These are phyloP conservation scores for Pisolithus microcarpus DNA, from an alignment of 768 basidiomycete genomes.

Conservation along the genomic window DNA sequence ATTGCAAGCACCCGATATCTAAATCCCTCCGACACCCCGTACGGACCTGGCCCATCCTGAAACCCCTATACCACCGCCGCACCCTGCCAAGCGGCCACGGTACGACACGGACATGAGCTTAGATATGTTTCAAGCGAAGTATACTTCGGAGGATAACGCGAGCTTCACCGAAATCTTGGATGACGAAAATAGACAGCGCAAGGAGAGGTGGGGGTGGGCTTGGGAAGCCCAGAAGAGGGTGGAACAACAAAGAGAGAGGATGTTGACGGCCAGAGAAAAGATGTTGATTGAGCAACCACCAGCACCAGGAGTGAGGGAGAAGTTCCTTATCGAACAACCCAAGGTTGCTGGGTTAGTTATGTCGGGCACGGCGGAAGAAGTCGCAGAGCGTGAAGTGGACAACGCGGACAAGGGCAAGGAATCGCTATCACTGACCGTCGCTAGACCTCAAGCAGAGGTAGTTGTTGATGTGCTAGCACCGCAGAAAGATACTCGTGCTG, in stretches of 20 bases:
- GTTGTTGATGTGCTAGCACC: conserved; percentile 71
- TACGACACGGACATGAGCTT: conserved; percentile 60
- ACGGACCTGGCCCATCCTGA: conserved; percentile 50
- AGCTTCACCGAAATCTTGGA: conserved; percentile 92
- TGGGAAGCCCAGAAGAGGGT: conserved; percentile 88
- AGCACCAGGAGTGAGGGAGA: conserved; percentile 60
- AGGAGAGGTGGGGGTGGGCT: conserved; percentile 85
- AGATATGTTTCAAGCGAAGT: conserved; percentile 83
- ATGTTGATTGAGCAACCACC: conserved; percentile 65
- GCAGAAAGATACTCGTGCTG: conserved; percentile 61
- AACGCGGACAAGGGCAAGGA: conserved; percentile 18
- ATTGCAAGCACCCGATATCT: conserved; percentile 27
- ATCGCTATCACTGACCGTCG: conserved; percentile 8
- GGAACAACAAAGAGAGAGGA: conserved; percentile 54
- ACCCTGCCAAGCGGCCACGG: conserved; percentile 46
- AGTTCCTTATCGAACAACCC: conserved; percentile 56
- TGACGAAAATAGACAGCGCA: conserved; percentile 77
- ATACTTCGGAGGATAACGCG: conserved; percentile 96
- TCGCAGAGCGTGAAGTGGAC: conserved; percentile 23
- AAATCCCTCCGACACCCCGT: conserved; percentile 62
- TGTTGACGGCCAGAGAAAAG: conserved; percentile 61
- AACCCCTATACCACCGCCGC: conserved; percentile 53
- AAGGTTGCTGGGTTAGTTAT: conserved; percentile 49
- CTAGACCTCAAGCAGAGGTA: conserved; percentile 20
- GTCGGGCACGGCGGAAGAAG: conserved; percentile 14